Evolutionary conservation across 1,139 yeast genomes (phyloP), one percentile per base, ranked within the genome.

Genomic region (Candida buenavistaensis): DNA sequence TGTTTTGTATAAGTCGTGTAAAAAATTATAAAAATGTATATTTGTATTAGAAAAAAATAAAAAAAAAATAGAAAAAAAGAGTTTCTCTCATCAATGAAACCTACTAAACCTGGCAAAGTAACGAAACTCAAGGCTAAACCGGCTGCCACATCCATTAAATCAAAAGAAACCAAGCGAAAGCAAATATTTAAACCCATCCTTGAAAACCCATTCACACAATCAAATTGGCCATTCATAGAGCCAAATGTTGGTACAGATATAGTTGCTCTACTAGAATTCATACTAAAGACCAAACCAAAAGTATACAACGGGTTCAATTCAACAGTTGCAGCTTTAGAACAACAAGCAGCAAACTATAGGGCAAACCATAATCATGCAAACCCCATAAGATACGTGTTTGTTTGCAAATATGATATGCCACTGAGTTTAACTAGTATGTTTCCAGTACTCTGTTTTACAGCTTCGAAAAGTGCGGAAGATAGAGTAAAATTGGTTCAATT

Each of bases 141-240:
- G 12, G 11, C 35, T 3, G 19, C 88, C 40, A 54, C 62, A 6
- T 67, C 75, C 0, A 41, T 70, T 4, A 66, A 71, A 40, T 73
- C 66, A 31, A 43, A 62, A 3, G 78, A 72, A 33, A 57, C 57
- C 36, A 72, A 69, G 44, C 61, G 73, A 35, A 60, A 70, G 35
- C 78, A 75, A 41, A 75, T 78, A 3, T 76, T 75, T 52, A 80
- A 78, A 49, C 83, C 86, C 0, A 63, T 80, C 4, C 60, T 80
- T 14, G 80, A 79, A 23, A 78, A 77, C 43, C 84, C 86, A 3
- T 78, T 61, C 48, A 72, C 82, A 0, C 68, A 64, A 36, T 61
- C 72, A 1, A 61, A 60, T 32, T 80, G 84, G 80, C 85, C 85
- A 2, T 54, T 55, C 21, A 55, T 78, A 1, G 67, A 62, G 3